Conservation (phyloP, 2,329 filamentous ascomycete genomes). For the Stagonosporopsis vannaccii region DNA sequence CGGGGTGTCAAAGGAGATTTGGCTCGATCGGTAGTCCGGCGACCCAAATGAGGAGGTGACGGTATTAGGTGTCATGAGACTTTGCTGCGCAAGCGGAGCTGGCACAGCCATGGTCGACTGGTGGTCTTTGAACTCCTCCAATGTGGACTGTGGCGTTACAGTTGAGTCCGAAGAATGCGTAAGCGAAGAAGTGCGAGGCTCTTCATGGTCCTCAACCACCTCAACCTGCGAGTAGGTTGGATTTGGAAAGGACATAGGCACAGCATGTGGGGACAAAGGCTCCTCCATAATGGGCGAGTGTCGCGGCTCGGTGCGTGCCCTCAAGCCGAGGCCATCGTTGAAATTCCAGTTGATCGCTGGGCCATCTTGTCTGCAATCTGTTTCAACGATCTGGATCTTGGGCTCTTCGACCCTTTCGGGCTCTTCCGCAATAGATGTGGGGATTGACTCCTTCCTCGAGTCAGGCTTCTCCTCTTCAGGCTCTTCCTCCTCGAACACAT, state of each 20-base stretch:
- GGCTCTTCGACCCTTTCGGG: slow-evolving; percentile 51
- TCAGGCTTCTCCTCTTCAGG: slow-evolving; percentile 60
- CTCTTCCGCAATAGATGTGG: slow-evolving; percentile 28
- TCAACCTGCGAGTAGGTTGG: slow-evolving; percentile 47
- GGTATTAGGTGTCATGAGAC: slow-evolving; percentile 71
- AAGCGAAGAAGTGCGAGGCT: slow-evolving; percentile 57
- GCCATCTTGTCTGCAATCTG: slow-evolving; percentile 50
- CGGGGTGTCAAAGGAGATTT: slow-evolving; percentile 71
- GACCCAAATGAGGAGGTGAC: slow-evolving; percentile 68
- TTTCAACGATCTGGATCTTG: slow-evolving; percentile 57
- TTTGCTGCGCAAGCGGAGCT: slow-evolving; percentile 50
- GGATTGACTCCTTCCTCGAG: slow-evolving; percentile 17
- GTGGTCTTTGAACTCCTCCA: slow-evolving; percentile 45
- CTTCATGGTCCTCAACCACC: slow-evolving; percentile 57
- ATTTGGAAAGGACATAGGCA: slow-evolving; percentile 19
- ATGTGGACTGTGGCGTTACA: slow-evolving; percentile 46
- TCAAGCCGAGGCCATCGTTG: slow-evolving; percentile 49
- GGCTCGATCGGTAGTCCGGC: slow-evolving; percentile 68
- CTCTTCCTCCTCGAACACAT: slow-evolving; percentile 87
- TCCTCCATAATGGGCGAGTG: slow-evolving; percentile 27
- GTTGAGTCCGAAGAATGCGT: slow-evolving; percentile 61
- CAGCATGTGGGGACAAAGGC: slow-evolving; percentile 36
- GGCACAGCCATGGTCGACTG: slow-evolving; percentile 48
- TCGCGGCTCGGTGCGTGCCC: slow-evolving; percentile 24
- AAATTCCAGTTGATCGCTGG: slow-evolving; percentile 54